Percentiles rank a stretch among this genome's conserved stretches.
phyloP scores from a whole-genome alignment of 176 grass and related monocot species.

The Poa pratensis region DNA sequence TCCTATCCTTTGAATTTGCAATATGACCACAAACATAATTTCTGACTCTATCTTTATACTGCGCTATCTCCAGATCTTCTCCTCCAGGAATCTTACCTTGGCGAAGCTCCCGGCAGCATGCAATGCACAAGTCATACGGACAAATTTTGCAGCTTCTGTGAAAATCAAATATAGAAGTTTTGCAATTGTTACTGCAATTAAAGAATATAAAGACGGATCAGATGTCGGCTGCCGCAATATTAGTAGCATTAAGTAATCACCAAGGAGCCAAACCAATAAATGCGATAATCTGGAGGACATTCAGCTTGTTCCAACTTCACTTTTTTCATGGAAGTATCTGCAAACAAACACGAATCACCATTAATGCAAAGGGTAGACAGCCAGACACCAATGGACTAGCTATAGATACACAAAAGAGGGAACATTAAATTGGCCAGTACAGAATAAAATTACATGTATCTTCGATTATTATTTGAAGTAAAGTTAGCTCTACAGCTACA shows the following conservation, averaged over 20 bases:
- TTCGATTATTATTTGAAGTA: too few species aligned
- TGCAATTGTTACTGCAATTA: conserved; percentile 62
- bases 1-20: conserved; percentile 19
- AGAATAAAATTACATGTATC: too few species aligned
- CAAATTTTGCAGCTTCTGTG: conserved; percentile 81
- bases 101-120: conserved; percentile 69
- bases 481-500: too few species aligned
- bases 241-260: not conserved
- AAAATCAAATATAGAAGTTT: conserved; percentile 82
- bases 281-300: conserved; percentile 44
- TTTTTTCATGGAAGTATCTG: conserved; percentile 40
- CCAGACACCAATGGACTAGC: not conserved
- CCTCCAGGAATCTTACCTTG: conserved; percentile 57
- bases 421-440: too few species aligned
- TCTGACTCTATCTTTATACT: conserved; percentile 38
- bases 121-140: conserved; percentile 75
- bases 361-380: not conserved
- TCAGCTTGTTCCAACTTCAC: conserved; percentile 60
- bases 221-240: conserved; percentile 17
- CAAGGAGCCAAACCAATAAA: not conserved
- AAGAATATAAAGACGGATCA: conserved; percentile 28
- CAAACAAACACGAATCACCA: conserved; percentile 29
- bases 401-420: not conserved
- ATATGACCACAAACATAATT: conserved; percentile 50
- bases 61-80: conserved; percentile 34